phyloP scores from a whole-genome alignment of 1,139 yeast species.

The Protomyces arabidopsidicola region DNA sequence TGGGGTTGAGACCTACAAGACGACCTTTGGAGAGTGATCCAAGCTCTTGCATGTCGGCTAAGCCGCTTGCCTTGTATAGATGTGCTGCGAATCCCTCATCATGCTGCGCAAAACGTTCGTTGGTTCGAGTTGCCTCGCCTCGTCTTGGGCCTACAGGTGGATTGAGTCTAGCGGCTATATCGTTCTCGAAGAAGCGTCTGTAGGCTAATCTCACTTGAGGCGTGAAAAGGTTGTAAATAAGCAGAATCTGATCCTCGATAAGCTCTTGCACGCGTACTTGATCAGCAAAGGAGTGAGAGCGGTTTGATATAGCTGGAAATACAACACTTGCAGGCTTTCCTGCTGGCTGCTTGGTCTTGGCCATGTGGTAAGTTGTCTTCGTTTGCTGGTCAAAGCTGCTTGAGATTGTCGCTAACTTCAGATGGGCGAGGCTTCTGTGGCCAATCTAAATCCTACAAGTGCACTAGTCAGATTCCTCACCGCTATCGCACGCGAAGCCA shows the following conservation, averaged over 20 bases:
- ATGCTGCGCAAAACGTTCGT: slow-evolving; percentile 49
- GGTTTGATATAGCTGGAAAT: slow-evolving; percentile 1
- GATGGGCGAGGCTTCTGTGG: too few relatives aligned
- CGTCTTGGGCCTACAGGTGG: slow-evolving; percentile 37
- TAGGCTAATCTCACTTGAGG: slow-evolving; percentile 47
- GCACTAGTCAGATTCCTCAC: too few relatives aligned
- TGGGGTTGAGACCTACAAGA: slow-evolving; percentile 55
- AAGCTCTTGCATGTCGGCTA: slow-evolving; percentile 38
- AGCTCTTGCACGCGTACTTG: slow-evolving; percentile 1
- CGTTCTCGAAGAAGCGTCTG: slow-evolving; percentile 42
- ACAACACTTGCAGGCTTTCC: background rate
- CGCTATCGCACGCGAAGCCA: background rate
- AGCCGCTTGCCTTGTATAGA: background rate
- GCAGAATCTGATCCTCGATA: slow-evolving; percentile 45
- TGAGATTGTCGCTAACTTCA: too few relatives aligned
- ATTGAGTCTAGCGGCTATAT: slow-evolving; percentile 39
- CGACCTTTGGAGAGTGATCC: slow-evolving; percentile 33
- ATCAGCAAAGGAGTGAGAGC: slow-evolving; percentile 2
- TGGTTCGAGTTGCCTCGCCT: slow-evolving; percentile 57
- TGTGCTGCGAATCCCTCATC: slow-evolving; percentile 45
- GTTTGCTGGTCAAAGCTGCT: too few relatives aligned
- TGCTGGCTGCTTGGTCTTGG: background rate
- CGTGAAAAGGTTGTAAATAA: slow-evolving; percentile 48
- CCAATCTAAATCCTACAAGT: too few relatives aligned
- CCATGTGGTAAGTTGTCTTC: background rate